A percentile compares a stretch with the other conserved stretches of the same genome.
phyloP scores from a whole-genome alignment of 2,329 filamentous ascomycete species.

The Sclerotinia nivalis region DNA sequence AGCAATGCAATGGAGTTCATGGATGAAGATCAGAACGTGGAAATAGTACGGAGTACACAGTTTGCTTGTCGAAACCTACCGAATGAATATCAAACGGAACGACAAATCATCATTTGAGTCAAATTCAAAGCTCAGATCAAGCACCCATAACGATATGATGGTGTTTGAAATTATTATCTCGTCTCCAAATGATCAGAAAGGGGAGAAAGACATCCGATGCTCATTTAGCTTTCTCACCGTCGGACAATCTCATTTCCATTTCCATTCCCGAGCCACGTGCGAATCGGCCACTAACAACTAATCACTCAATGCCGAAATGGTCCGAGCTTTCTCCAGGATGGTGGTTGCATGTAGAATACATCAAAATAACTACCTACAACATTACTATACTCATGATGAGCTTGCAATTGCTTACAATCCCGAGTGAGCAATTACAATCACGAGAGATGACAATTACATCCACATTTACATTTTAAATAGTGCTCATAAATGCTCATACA shows the following conservation, averaged over 20 bases:
- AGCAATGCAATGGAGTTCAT: background rate
- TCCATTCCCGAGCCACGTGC: background rate
- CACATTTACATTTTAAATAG: background rate
- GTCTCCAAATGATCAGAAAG: background rate
- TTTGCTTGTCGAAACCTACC: background rate
- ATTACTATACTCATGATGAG: too few relatives aligned
- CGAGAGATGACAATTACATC: background rate
- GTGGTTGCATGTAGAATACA: background rate
- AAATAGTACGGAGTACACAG: background rate
- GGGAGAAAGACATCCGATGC: background rate
- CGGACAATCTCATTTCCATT: too few relatives aligned
- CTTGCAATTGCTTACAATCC: background rate
- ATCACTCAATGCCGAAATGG: background rate
- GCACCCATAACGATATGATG: background rate
- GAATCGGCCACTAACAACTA: background rate
- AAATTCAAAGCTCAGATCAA: background rate
- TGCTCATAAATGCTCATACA: too few relatives aligned
- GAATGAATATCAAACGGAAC: background rate
- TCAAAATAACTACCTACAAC: too few relatives aligned
- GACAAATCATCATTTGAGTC: background rate
- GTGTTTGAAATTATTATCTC: background rate
- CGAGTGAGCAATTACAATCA: background rate
- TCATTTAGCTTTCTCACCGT: too few relatives aligned
- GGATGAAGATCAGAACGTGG: background rate
- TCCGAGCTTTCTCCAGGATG: background rate